Percentiles rank a stretch among this genome's conserved stretches.
Conservation (phyloP, 805 yeast genomes). For the Yarrowia divulgata region DNA sequence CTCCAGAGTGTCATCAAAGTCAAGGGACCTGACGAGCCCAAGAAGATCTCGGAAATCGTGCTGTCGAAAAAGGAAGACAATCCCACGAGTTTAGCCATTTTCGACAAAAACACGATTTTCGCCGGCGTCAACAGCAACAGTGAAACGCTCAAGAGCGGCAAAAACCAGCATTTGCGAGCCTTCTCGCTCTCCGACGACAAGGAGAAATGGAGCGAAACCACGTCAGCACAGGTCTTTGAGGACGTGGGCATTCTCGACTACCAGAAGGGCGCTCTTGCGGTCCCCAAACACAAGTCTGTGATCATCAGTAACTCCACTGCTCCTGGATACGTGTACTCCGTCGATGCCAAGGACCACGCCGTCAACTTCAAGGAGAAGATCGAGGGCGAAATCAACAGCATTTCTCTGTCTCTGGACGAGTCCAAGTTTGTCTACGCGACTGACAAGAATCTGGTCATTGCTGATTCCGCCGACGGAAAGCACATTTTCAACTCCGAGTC, state of each 20-base stretch:
- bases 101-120: constrained; percentile 54
- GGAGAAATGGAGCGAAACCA: constrained; percentile 47
- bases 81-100: constrained; percentile 80
- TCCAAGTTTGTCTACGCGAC: constrained; percentile 71
- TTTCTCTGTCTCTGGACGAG: constrained; percentile 72
- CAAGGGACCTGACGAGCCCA: neutral
- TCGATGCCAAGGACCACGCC: constrained; percentile 63
- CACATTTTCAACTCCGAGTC: constrained; percentile 43
- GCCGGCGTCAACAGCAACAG: constrained; percentile 80
- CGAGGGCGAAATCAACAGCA: constrained; percentile 67
- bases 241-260: constrained; percentile 62
- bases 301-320: constrained; percentile 71
- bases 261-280: constrained; percentile 62
- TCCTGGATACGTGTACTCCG: constrained; percentile 69
- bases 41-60: constrained; percentile 40
- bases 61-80: constrained; percentile 67
- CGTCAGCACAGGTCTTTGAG: constrained; percentile 64
- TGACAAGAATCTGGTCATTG: constrained; percentile 58
- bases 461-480: constrained; percentile 50
- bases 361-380: constrained; percentile 48
- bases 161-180: constrained; percentile 76
- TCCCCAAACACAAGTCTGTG: constrained; percentile 67
- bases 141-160: constrained; percentile 62
- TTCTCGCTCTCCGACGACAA: constrained; percentile 51
- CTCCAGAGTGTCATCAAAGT: constrained; percentile 18